Conservation (phyloP, 352 stramenopile genomes). For the Phytophthora pinifolia region DNA sequence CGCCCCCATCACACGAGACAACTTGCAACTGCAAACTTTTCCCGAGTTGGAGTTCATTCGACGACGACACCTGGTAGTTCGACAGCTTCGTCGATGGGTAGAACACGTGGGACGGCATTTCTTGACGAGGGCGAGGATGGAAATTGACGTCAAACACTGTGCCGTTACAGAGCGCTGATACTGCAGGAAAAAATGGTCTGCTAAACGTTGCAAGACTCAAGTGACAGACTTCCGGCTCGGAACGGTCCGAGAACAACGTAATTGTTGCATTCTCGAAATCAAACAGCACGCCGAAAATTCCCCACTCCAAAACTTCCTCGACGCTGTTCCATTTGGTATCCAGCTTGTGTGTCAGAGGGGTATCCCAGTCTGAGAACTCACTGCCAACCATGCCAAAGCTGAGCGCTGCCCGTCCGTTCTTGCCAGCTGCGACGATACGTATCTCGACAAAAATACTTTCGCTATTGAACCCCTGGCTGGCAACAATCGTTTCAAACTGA, state of each 20-base stretch:
- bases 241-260: constrained; percentile 53
- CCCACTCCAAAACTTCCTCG: constrained; percentile 39
- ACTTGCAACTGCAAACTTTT: constrained; percentile 74
- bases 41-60: constrained; percentile 69
- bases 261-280: constrained; percentile 67
- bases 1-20: constrained; percentile 69
- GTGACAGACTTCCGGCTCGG: constrained; percentile 38
- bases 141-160: constrained; percentile 68
- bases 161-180: constrained; percentile 76
- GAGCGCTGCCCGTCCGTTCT: constrained; percentile 44
- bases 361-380: constrained; percentile 36
- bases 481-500: constrained; percentile 58
- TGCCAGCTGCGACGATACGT: constrained; percentile 50
- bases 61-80: constrained; percentile 46
- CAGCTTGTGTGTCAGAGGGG: constrained; percentile 24
- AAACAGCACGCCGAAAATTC: constrained; percentile 72
- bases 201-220: constrained; percentile 37
- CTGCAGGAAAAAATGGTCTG: constrained; percentile 49
- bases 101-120: constrained; percentile 51
- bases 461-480: constrained; percentile 50
- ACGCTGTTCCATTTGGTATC: constrained; percentile 38
- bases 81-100: constrained; percentile 31
- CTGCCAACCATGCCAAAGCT: constrained; percentile 53
- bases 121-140: constrained; percentile 48
- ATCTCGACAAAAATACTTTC: constrained; percentile 63